These are phyloP conservation scores for Phytophthora palmivora DNA, from an alignment of 352 stramenopile species.

Conservation along the genomic window DNA sequence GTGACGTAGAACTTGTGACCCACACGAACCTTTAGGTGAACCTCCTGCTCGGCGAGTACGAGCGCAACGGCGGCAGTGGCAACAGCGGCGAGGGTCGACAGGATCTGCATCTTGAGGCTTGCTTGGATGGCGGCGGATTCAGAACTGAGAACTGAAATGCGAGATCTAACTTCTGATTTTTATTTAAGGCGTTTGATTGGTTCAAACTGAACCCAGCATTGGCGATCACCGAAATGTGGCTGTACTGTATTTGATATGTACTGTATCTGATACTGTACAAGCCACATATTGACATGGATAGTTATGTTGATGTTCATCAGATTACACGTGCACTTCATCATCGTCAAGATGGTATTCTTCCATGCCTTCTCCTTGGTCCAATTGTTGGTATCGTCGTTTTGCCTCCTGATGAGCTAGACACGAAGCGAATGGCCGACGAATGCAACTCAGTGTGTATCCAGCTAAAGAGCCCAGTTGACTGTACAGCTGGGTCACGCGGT, in stretches of 20 bases:
- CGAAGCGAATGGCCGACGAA: slow-evolving; percentile 43
- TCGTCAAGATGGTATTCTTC: slow-evolving; percentile 47
- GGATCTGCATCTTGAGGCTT: slow-evolving; percentile 34
- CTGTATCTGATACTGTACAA: too few species aligned
- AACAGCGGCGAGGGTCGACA: slow-evolving; percentile 20
- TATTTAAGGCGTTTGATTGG: neutral
- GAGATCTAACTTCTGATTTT: slow-evolving; percentile 14
- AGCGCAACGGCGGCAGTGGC: slow-evolving; percentile 22
- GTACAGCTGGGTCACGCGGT: slow-evolving; percentile 38
- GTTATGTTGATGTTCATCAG: too few species aligned
- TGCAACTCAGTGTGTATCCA: slow-evolving; percentile 37
- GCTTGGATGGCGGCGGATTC: neutral
- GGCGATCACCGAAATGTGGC: slow-evolving; percentile 2
- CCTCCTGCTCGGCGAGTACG: slow-evolving; percentile 37
- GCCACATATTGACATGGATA: too few species aligned
- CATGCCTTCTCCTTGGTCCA: slow-evolving; percentile 50
- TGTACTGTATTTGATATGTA: too few species aligned
- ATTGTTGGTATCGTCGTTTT: slow-evolving; percentile 35
- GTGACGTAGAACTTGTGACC: slow-evolving; percentile 65
- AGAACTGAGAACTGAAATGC: neutral
- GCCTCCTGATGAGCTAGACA: slow-evolving; percentile 41
- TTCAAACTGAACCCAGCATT: neutral
- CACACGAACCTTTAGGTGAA: slow-evolving; percentile 48
- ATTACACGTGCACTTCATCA: slow-evolving; percentile 37
- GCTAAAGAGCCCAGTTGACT: slow-evolving; percentile 35